phyloP scores from a whole-genome alignment of 805 yeast genomes.

The Scheffersomyces spartinae region DNA sequence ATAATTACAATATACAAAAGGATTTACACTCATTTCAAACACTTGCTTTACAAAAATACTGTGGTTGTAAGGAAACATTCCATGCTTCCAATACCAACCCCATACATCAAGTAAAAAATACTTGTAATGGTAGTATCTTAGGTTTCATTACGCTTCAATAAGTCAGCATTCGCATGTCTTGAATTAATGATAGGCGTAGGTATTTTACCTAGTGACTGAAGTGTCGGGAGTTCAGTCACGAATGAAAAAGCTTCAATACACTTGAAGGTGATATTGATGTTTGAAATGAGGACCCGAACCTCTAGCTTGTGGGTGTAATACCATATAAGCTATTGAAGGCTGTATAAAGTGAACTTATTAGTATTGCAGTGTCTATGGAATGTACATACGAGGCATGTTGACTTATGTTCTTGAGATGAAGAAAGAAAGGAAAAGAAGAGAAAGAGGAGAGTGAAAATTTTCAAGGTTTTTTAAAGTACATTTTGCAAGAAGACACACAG shows the following conservation, averaged over 20 bases:
- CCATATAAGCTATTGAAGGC: too few species aligned
- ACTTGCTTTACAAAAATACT: background rate
- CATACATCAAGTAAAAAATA: background rate
- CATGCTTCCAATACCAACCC: background rate
- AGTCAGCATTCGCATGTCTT: constrained; percentile 1
- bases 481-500: too few species aligned
- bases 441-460: constrained; percentile 1
- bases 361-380: constrained; percentile 1
- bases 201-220: constrained; percentile 41
- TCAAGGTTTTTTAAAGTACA: too few species aligned
- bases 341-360: constrained; percentile 1
- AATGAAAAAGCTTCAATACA: constrained; percentile 16
- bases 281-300: constrained; percentile 64
- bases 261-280: constrained; percentile 8
- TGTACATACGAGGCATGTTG: constrained; percentile 55
- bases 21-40: constrained; percentile 1
- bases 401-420: constrained; percentile 14
- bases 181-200: constrained; percentile 3
- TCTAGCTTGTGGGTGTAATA: constrained; percentile 16
- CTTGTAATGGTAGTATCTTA: constrained; percentile 1
- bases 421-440: constrained; percentile 1
- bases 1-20: constrained; percentile 1
- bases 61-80: background rate
- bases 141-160: constrained; percentile 3
- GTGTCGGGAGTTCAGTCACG: constrained; percentile 83